A percentile compares a stretch with the other conserved stretches of the same genome.
Evolutionary conservation across 345 rosid species (phyloP).

Genomic region (Streptanthus diversifolius): DNA sequence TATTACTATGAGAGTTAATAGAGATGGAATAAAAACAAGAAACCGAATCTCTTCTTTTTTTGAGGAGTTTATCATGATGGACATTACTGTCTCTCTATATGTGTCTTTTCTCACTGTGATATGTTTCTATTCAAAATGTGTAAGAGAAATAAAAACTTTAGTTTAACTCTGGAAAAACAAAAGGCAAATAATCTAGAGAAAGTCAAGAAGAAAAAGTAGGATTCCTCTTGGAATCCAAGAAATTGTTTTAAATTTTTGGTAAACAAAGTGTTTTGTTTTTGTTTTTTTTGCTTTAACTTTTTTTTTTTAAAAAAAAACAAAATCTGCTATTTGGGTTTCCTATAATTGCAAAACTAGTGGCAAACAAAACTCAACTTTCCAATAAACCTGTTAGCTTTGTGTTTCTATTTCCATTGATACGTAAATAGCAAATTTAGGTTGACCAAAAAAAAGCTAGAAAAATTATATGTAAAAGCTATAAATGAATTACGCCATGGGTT

Average conservation of each 20-base stretch:
- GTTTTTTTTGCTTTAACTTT: background rate
- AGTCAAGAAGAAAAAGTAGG: background rate
- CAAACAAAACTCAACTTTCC: constrained; percentile 11
- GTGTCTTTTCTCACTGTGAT: background rate
- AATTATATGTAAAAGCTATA: background rate
- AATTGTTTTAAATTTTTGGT: background rate
- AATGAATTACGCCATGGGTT: background rate
- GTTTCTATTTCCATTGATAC: background rate
- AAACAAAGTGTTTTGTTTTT: background rate
- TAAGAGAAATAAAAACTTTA: background rate
- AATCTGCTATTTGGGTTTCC: background rate
- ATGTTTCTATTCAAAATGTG: background rate
- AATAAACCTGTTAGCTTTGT: background rate
- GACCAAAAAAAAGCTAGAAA: background rate
- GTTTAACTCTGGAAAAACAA: background rate
- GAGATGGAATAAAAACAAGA: background rate
- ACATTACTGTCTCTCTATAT: background rate
- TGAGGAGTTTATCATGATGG: background rate
- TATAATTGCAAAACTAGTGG: background rate
- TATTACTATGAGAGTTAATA: background rate
- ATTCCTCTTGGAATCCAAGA: constrained; percentile 10
- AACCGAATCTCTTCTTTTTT: background rate
- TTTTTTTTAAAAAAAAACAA: background rate
- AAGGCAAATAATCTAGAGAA: background rate
- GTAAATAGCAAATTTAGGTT: background rate